Base-by-base conservation (phyloP, 352 stramenopile genomes). In the Phytophthora melonis region DNA sequence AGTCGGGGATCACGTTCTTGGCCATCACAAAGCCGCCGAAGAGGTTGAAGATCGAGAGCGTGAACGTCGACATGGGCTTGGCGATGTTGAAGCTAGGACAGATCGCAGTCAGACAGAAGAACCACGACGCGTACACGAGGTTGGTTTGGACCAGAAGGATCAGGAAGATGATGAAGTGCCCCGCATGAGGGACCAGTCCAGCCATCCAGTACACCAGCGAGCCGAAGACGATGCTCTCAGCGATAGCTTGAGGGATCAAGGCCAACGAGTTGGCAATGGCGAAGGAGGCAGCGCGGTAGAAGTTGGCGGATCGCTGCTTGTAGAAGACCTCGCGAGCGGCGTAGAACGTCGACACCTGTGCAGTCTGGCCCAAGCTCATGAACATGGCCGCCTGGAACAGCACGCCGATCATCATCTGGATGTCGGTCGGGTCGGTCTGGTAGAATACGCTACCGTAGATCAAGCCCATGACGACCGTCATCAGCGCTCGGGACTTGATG, bases 361-460 rank as follows among this genome's bases (percentile, higher is more conserved):
- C 72, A 43, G 92, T 88, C 27, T 92, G 82, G n/a, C 86, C 87
- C 57, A 98, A 56, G 14, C 81, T 80, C 25, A 95, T 71, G 63
- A 96, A 97, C 45, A 98, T 84, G n/a, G 93, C 73, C 6, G 79
- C 78, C 63, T 88, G 85, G 60, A 97, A 96, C 5, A 95, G 74
- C 21, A 95, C 70, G 19, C 93, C 91, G 57, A 97, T 83, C 34
- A 88, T 67, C 41, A 84, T 59, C 54, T 88, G 77, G 1, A 70
- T 60, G 3, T 86, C 61, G 3, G 75, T 78, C 4, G 74, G 61
- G 16, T 87, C 70, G n/a, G 84, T 72, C 2, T 90, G 57, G 66
- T 82, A 89, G 52, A 91, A 91, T 3, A 54, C 72, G 19, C 69
- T 82, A 18, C 70, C 79, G 56, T 89, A 80, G 16, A 90, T 72